Evolutionary conservation across 2,329 filamentous ascomycete species (phyloP).

Genomic region (Fusarium foetens): DNA sequence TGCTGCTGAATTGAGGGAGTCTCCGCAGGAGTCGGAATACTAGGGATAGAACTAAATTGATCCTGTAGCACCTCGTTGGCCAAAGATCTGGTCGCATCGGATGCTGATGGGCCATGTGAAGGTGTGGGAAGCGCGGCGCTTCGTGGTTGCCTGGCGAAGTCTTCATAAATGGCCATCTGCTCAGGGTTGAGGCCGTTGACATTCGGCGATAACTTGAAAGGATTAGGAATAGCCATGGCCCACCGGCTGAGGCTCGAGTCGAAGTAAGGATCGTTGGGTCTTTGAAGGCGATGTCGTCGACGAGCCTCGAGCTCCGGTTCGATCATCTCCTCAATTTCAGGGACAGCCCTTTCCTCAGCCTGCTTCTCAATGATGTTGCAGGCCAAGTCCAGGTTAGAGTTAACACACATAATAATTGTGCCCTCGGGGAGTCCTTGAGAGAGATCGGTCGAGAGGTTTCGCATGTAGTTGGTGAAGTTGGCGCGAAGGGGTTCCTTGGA

Average conservation of each 20-base stretch:
- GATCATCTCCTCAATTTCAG: slow-evolving; percentile 95
- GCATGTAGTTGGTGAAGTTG: slow-evolving; percentile 97
- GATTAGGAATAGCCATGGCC: slow-evolving; percentile 93
- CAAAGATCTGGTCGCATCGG: slow-evolving; percentile 69
- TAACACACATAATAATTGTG: slow-evolving; percentile 97
- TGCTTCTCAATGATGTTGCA: slow-evolving; percentile 96
- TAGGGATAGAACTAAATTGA: slow-evolving; percentile 66
- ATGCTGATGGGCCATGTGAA: slow-evolving; percentile 66
- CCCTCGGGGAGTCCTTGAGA: slow-evolving; percentile 90
- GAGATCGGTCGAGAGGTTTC: slow-evolving; percentile 72
- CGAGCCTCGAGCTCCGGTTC: slow-evolving; percentile 82
- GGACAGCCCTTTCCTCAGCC: slow-evolving; percentile 90
- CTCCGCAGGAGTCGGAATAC: slow-evolving; percentile 68
- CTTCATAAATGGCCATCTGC: slow-evolving; percentile 95
- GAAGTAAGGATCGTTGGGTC: slow-evolving; percentile 86
- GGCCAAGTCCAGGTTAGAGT: slow-evolving; percentile 93
- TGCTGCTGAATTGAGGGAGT: slow-evolving; percentile 64
- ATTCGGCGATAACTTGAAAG: slow-evolving; percentile 83
- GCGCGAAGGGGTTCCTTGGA: slow-evolving; percentile 96
- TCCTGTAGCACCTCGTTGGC: slow-evolving; percentile 73
- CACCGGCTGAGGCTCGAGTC: slow-evolving; percentile 86
- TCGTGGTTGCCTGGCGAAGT: slow-evolving; percentile 89
- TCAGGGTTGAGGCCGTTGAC: slow-evolving; percentile 82
- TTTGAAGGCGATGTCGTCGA: slow-evolving; percentile 76
- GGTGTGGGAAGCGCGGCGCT: slow-evolving; percentile 65